These are phyloP conservation scores for Periconia macrospinosa DNA, from an alignment of 2,329 filamentous ascomycete genomes.

Conservation along the genomic window DNA sequence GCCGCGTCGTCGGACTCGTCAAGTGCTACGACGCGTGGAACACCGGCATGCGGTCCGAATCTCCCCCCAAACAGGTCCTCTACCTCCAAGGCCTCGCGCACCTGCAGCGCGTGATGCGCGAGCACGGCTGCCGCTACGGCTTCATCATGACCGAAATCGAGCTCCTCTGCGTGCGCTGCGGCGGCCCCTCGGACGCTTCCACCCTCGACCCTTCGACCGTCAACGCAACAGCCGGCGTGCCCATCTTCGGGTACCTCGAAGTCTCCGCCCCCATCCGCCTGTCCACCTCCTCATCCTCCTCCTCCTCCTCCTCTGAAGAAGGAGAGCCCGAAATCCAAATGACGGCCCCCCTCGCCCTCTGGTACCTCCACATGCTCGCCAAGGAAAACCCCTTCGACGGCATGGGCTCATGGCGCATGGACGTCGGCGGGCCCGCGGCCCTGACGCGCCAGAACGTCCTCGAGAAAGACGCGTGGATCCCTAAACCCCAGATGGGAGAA, in stretches of 20 bases:
- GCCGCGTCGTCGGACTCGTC: slow-evolving; percentile 78
- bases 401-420: slow-evolving; percentile 66
- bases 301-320: slow-evolving; percentile 28
- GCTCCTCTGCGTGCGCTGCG: slow-evolving; percentile 84
- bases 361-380: slow-evolving; percentile 75
- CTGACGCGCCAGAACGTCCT: slow-evolving; percentile 70
- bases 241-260: slow-evolving; percentile 88
- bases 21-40: slow-evolving; percentile 95
- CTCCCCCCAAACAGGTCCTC: slow-evolving; percentile 80
- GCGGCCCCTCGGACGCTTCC: slow-evolving; percentile 47
- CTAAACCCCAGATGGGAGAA: slow-evolving; percentile 69
- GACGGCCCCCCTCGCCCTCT: slow-evolving; percentile 74
- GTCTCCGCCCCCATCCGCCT: slow-evolving; percentile 62
- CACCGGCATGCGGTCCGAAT: slow-evolving; percentile 86
- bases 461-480: slow-evolving; percentile 75
- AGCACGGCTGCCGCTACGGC: slow-evolving; percentile 89
- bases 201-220: slow-evolving; percentile 40
- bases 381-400: slow-evolving; percentile 61
- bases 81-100: slow-evolving; percentile 86
- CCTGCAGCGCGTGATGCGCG: slow-evolving; percentile 88
- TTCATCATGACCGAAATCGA: slow-evolving; percentile 98
- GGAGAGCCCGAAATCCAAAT: slow-evolving; percentile 49
- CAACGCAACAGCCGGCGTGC: slow-evolving; percentile 56
- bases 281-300: slow-evolving; percentile 42
- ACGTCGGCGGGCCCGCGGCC: slow-evolving; percentile 75